Evolutionary conservation across 1,284 basidiomycete species (phyloP).

Genomic region (Ustilago lituana): DNA sequence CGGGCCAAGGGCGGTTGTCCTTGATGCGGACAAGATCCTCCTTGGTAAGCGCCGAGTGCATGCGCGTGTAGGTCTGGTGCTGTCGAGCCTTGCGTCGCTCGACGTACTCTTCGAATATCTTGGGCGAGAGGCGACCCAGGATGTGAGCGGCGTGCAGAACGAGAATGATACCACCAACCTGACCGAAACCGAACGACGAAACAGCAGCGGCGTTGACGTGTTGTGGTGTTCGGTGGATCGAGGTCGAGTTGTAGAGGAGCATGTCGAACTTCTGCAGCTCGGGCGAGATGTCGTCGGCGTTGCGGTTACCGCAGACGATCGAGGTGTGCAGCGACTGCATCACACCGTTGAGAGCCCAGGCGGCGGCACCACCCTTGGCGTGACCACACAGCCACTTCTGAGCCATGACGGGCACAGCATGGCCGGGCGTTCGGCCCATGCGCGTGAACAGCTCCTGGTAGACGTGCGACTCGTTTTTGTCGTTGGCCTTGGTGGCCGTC

Average conservation of each 20-base stretch:
- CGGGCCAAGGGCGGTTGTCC: conserved; percentile 87
- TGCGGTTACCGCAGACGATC: conserved; percentile 92
- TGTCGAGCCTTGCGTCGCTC: conserved; percentile 47
- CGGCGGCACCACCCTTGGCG: conserved; percentile 73
- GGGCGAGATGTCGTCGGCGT: conserved; percentile 82
- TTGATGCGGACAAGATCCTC: conserved; percentile 82
- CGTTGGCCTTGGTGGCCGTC: conserved; percentile 95
- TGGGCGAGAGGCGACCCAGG: conserved; percentile 81
- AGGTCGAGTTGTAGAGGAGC: conserved; percentile 96
- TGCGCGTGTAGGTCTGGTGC: conserved; percentile 60
- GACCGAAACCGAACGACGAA: conserved; percentile 99
- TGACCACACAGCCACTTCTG: conserved; percentile 80
- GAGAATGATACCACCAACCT: conserved; percentile 86
- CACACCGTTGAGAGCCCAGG: conserved; percentile 96
- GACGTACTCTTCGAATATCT: conserved; percentile 81
- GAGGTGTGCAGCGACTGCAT: conserved; percentile 86
- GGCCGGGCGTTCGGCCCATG: conserved; percentile 87
- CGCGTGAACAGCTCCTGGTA: conserved; percentile 93
- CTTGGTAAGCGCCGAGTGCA: conserved; percentile 62
- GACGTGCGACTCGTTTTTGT: conserved; percentile 96
- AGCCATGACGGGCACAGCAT: conserved; percentile 94
- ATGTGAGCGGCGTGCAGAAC: conserved; percentile 91
- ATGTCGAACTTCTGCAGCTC: conserved; percentile 88
- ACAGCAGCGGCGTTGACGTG: conserved; percentile 63
- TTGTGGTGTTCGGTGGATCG: conserved; percentile 72